Evolutionary conservation across 2,329 filamentous ascomycete species (phyloP), one percentile per base, ranked within the genome.

Genomic region (Epicoccum sorghinum): DNA sequence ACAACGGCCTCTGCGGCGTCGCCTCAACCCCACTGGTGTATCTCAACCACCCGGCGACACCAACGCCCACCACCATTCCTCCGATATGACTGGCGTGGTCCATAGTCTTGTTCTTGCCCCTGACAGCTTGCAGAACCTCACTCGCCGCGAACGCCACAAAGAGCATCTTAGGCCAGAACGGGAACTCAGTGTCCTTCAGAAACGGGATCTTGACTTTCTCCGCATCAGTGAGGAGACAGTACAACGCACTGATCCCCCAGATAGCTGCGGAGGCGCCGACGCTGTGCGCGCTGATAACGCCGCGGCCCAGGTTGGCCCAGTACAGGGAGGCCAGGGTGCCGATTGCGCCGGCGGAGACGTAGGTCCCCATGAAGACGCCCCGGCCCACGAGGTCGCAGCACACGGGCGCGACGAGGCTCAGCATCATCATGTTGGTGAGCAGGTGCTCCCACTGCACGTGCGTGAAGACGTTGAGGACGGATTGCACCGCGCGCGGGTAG

Each of bases 381-480:
- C 73, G 63, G 46, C 66, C 73, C 25, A 75, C 68, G 18, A 74
- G 64, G 37, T 75, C 70, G 58, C 70, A 68, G 44, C 65, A 68
- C 1, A 60, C 63, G 29, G 82, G 82, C 23, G 89, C 90, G 14
- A 91, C 79, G 65, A 90, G 77, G 78, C 81, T 87, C 4, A 93
- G 77, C 36, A 83, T 77, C 7, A 81, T 62, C 83, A 90, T 86
- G 74, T 93, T 93, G 37, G 80, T 69, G 23, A 79, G 18, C 3
- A 75, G 50, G 52, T 95, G 90, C 41, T 73, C 66, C 14, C 86
- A 60, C 3, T 73, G 76, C 48, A 89, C 83, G 76, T 95, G 90
- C 18, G 86, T 89, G 76, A 92, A 90, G 44, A 84, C 77, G 61
- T 85, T 84, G 30, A 85, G 84, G 25, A 93, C 66, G 57, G 90